phyloP scores from a whole-genome alignment of 176 grass and related monocot species.

The Oryza glumipatula region DNA sequence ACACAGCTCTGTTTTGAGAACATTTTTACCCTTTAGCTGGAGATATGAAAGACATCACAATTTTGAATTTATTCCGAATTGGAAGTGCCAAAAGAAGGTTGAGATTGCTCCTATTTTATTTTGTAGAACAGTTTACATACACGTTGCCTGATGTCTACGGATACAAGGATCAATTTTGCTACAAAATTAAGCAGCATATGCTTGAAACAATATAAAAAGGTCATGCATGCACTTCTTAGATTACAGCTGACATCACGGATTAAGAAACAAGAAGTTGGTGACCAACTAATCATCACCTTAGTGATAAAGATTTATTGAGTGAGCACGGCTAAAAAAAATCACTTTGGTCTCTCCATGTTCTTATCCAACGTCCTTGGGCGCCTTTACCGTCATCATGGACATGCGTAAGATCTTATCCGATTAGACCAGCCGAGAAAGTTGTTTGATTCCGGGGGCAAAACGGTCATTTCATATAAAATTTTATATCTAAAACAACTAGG shows the following conservation, averaged over 20 bases:
- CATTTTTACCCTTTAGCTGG: neutral
- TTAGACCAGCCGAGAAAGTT: no score
- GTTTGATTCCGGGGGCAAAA: no score
- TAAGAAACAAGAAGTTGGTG: neutral
- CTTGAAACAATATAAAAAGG: neutral
- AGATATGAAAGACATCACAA: neutral
- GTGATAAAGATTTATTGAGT: no score
- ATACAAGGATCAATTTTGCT: neutral
- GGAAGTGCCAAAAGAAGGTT: neutral
- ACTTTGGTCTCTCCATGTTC: no score
- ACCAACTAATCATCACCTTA: neutral
- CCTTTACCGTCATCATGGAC: no score
- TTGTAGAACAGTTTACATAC: neutral
- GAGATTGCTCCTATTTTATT: neutral
- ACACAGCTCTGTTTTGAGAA: conserved; percentile 1
- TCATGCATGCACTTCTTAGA: neutral
- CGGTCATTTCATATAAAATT: no score
- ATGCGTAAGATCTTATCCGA: no score
- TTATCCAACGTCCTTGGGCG: no score
- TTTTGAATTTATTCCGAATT: neutral
- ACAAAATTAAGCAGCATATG: neutral
- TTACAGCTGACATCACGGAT: neutral
- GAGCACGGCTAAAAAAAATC: no score
- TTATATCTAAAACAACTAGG: no score
- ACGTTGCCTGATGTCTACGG: neutral